These are phyloP conservation scores for Hibiscus syriacus DNA, from an alignment of 345 rosid genomes.

Conservation along the genomic window DNA sequence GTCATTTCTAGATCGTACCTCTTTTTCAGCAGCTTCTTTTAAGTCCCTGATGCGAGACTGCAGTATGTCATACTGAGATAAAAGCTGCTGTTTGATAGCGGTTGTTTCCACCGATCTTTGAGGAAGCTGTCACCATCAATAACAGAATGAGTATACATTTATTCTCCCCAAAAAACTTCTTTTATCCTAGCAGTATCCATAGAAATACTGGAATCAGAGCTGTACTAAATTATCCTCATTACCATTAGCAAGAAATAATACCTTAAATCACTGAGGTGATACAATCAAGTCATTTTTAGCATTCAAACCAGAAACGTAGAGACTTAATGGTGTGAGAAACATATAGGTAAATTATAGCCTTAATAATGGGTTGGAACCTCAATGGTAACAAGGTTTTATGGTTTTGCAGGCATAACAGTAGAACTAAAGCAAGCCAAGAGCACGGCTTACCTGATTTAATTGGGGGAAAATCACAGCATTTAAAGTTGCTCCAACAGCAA, in stretches of 20 bases:
- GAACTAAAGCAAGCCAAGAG: conserved; percentile 4
- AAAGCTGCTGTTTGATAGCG: conserved; percentile 71
- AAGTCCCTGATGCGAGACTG: conserved; percentile 83
- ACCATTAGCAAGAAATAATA: background rate
- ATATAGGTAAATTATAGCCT: background rate
- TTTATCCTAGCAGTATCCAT: background rate
- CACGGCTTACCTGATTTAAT: conserved; percentile 48
- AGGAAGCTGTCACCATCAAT: conserved; percentile 59
- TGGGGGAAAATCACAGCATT: conserved; percentile 57
- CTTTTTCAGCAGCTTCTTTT: conserved; percentile 71
- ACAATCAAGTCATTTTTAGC: background rate
- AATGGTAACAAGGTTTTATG: background rate
- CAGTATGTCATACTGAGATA: conserved; percentile 77
- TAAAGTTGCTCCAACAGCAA: conserved; percentile 66
- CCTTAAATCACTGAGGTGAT: background rate
- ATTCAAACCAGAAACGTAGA: background rate
- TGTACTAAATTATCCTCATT: background rate
- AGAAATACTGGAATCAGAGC: background rate
- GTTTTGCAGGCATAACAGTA: background rate
- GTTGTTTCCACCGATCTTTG: conserved; percentile 59
- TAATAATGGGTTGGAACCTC: conserved; percentile 5
- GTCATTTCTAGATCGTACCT: conserved; percentile 37
- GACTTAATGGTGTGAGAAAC: background rate
- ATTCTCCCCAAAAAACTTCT: conserved; percentile 3
- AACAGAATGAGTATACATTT: background rate